Evolutionary conservation across 169 alveolate genomes (phyloP).

Genomic region (Plasmodium cynomolgi): DNA sequence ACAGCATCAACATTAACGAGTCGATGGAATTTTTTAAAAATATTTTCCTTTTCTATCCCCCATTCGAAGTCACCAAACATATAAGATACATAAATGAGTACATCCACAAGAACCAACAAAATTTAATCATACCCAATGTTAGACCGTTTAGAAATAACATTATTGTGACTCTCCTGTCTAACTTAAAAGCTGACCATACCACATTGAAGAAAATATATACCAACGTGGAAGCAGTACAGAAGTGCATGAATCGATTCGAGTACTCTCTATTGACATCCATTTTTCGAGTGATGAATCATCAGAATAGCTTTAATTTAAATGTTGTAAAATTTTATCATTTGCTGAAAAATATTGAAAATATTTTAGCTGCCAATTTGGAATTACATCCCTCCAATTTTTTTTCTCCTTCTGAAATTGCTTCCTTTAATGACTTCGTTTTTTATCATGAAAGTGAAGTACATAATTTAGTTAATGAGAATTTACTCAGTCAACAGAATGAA

Average conservation of each 20-base stretch:
- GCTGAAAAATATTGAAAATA: conserved; percentile 29
- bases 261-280: conserved; percentile 46
- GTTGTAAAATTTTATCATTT: conserved; percentile 62
- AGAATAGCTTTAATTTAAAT: conserved; percentile 55
- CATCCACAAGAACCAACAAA: conserved; percentile 15
- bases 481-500: conserved; percentile 11
- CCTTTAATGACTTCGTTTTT: conserved; percentile 55
- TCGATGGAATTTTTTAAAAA: conserved; percentile 72
- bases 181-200: conserved; percentile 67
- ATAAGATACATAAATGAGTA: conserved; percentile 71
- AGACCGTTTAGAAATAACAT: conserved; percentile 66
- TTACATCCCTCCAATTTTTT: conserved; percentile 2
- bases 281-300: conserved; percentile 68
- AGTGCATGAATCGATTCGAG: conserved; percentile 45
- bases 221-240: conserved; percentile 31
- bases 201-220: conserved; percentile 45
- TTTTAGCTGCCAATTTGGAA: conserved; percentile 24
- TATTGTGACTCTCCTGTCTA: conserved; percentile 59
- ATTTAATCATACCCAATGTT: conserved; percentile 52
- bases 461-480: conserved; percentile 29
- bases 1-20: conserved; percentile 49
- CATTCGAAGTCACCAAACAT: conserved; percentile 63
- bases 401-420: not conserved
- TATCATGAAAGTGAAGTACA: conserved; percentile 42
- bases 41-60: conserved; percentile 65